Evolutionary conservation across 2,329 filamentous ascomycete species (phyloP).

Genomic region (Diaporthe capsici): DNA sequence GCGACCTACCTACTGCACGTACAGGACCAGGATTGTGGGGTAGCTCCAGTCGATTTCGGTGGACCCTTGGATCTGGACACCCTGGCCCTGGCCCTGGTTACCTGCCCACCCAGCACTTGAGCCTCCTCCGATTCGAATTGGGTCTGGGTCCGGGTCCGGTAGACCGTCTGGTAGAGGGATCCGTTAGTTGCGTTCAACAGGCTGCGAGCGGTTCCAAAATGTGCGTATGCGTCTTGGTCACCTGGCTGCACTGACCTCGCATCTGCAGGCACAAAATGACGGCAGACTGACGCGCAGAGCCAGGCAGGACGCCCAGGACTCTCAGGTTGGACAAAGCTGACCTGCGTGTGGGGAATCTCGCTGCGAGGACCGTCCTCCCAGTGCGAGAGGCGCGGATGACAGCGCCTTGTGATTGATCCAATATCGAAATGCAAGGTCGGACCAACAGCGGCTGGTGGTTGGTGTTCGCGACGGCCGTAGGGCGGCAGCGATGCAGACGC

Average conservation of each 20-base stretch:
- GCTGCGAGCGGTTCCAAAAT: neutral
- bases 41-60: constrained; percentile 35
- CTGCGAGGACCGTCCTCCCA: neutral
- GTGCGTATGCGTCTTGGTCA: neutral
- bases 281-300: neutral
- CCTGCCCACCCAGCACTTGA: constrained; percentile 11
- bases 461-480: constrained; percentile 19
- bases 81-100: constrained; percentile 28
- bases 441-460: constrained; percentile 26
- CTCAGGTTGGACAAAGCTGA: constrained; percentile 3
- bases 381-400: neutral
- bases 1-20: neutral
- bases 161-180: neutral
- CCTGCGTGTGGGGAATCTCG: constrained; percentile 12
- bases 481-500: constrained; percentile 24
- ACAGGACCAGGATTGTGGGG: constrained; percentile 36
- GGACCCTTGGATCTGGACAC: constrained; percentile 35
- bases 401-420: constrained; percentile 15
- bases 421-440: constrained; percentile 26
- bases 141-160: neutral
- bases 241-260: neutral
- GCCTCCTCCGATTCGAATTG: constrained; percentile 1
- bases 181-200: neutral
- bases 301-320: neutral
- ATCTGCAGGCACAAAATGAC: neutral